Evolutionary conservation across 2,329 filamentous ascomycete species (phyloP).

Genomic region (Cucurbitaria berberidis): DNA sequence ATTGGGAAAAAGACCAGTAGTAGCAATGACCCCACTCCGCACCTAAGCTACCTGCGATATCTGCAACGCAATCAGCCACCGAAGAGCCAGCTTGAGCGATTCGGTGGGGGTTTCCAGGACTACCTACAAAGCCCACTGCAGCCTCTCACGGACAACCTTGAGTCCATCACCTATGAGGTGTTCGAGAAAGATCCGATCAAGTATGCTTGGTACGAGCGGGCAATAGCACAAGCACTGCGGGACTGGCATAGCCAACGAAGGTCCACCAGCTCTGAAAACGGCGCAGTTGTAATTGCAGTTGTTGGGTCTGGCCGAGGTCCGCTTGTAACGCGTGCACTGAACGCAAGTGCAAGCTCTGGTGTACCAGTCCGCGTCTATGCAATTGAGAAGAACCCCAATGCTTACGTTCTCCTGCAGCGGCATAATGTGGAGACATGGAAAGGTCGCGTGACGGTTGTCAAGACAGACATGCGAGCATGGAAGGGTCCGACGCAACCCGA

Average conservation of each 20-base stretch:
- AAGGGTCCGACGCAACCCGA: conserved; percentile 71
- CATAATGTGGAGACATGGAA: conserved; percentile 84
- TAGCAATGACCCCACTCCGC: conserved; percentile 62
- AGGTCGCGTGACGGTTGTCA: conserved; percentile 81
- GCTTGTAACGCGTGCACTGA: conserved; percentile 83
- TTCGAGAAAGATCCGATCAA: conserved; percentile 99
- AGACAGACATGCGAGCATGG: conserved; percentile 98
- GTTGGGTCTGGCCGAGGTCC: conserved; percentile 93
- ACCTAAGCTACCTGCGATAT: conserved; percentile 83
- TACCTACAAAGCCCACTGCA: conserved; percentile 95
- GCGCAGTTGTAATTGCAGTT: conserved; percentile 83
- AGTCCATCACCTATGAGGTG: conserved; percentile 96
- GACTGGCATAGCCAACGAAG: conserved; percentile 79
- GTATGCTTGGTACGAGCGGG: conserved; percentile 92
- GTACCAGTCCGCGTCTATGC: conserved; percentile 87
- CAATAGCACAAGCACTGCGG: conserved; percentile 77
- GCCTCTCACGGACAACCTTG: conserved; percentile 92
- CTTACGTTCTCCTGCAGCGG: conserved; percentile 87
- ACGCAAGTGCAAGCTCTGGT: conserved; percentile 76
- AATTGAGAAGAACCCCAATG: conserved; percentile 97
- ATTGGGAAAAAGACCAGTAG: conserved; percentile 52
- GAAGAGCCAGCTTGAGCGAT: conserved; percentile 66
- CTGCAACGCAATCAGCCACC: conserved; percentile 81
- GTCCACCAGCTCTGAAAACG: conserved; percentile 73
- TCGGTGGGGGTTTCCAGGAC: conserved; percentile 81